Base-by-base conservation (phyloP, 129 eudicot genomes). In the Tagetes patula region DNA sequence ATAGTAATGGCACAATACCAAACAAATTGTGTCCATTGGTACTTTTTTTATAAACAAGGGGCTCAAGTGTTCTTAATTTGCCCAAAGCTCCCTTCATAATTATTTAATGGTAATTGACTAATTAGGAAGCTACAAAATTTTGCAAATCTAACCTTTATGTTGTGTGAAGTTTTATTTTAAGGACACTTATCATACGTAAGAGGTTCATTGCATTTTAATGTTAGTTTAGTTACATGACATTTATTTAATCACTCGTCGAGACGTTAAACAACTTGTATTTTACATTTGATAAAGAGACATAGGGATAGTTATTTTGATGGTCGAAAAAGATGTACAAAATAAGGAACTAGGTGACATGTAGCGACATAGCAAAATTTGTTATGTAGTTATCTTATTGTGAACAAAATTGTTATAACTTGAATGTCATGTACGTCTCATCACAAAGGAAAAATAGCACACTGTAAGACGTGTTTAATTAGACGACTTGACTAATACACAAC, bases 1-100 rank as follows among this genome's bases (percentile, higher is more conserved):
- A 75, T 81, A 72, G 80, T 76, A 71, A 71, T 83, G 56, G 77
- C 52, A 70, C 72, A 40, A 75, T 52, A 64, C 75, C 75, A 71
- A 55, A 58, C 73, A 68, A 75, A 8, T 50, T 50, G 46, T 54
- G 47, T 66, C 37, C 38, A 33, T 41, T 32, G 37, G n/a, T 75
- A 14, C 40, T 46, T 73, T 68, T 46, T 73, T 68, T 65, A 37
- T 1, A 31, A 30, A 70, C 38, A 49, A 61, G 73, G 48, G 34
- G 39, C 77, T 62, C 75, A 69, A 69, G 50, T 45, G 37, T 49
- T 77, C 6, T 27, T 20, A 48, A 60, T 46, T 32, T 48, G 27
- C 4, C 5, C 1, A 9, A 67, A 36, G 42, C 30, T 31, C 76
- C 65, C 53, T 40, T 2, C 2, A 10, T 12, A 55, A 71, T 5